A percentile compares a stretch with the other conserved stretches of the same genome.
Evolutionary conservation across 2,329 filamentous ascomycete genomes (phyloP).

Genomic region (Botrytis pseudocinerea): DNA sequence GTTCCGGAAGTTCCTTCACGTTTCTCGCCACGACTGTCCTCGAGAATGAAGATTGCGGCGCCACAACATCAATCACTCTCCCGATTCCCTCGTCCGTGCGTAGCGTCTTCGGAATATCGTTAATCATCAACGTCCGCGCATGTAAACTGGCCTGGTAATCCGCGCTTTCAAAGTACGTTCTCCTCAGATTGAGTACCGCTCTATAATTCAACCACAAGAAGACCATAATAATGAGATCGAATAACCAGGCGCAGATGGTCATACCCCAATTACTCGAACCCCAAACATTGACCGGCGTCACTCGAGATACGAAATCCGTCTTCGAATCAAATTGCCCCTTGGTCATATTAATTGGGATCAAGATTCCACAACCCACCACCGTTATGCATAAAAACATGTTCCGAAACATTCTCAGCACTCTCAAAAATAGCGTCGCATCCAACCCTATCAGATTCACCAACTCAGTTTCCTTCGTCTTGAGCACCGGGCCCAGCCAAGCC

Average conservation of each 20-base stretch:
- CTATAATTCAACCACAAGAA: slow-evolving; percentile 93
- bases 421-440: slow-evolving; percentile 87
- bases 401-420: slow-evolving; percentile 86
- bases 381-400: slow-evolving; percentile 80
- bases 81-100: slow-evolving; percentile 85
- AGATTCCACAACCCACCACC: slow-evolving; percentile 70
- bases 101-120: slow-evolving; percentile 76
- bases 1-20: slow-evolving; percentile 81
- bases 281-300: slow-evolving; percentile 60
- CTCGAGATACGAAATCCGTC: slow-evolving; percentile 52
- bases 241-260: slow-evolving; percentile 61
- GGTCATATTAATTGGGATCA: slow-evolving; percentile 77
- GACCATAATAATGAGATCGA: slow-evolving; percentile 72
- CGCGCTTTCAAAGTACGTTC: slow-evolving; percentile 77
- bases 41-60: slow-evolving; percentile 75
- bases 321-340: slow-evolving; percentile 44
- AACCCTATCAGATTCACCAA: slow-evolving; percentile 82
- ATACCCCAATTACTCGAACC: slow-evolving; percentile 58
- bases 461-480: slow-evolving; percentile 74
- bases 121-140: slow-evolving; percentile 71
- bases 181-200: slow-evolving; percentile 68
- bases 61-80: slow-evolving; percentile 76
- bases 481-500: slow-evolving; percentile 79
- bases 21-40: slow-evolving; percentile 85
- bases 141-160: slow-evolving; percentile 90